phyloP scores from a whole-genome alignment of 805 yeast genomes.

The Zygosaccharomyces bisporus region DNA sequence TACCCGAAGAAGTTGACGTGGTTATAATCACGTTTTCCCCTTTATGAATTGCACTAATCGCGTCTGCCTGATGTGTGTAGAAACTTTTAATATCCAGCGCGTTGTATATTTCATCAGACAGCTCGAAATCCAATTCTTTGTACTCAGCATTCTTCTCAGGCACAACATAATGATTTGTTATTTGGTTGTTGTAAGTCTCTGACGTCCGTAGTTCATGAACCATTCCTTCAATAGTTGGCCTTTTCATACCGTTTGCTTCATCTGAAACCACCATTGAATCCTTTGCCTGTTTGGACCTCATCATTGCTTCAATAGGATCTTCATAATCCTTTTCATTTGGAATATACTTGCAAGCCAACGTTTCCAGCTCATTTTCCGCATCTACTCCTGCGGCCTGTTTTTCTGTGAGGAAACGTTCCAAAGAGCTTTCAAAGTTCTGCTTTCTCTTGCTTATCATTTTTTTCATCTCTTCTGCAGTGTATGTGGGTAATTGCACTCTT shows the following conservation, averaged over 20 bases:
- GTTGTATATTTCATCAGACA: conserved; percentile 49
- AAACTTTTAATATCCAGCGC: conserved; percentile 52
- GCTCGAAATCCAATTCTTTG: conserved; percentile 40
- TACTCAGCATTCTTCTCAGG: conserved; percentile 46
- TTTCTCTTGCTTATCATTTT: conserved; percentile 57
- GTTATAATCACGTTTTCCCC: conserved; percentile 76
- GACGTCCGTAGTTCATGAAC: conserved; percentile 45
- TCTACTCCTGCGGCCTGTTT: conserved; percentile 34
- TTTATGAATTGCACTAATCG: conserved; percentile 53
- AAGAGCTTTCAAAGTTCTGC: conserved; percentile 44
- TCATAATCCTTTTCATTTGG: conserved; percentile 49
- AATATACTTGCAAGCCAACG: conserved; percentile 36
- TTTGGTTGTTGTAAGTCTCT: conserved; percentile 59
- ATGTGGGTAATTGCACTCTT: conserved; percentile 48
- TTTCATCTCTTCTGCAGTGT: conserved; percentile 54
- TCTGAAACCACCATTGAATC: conserved; percentile 27
- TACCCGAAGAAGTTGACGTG: conserved; percentile 96
- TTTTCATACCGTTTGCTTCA: conserved; percentile 21
- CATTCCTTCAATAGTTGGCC: conserved; percentile 48
- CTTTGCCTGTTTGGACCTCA: conserved; percentile 30
- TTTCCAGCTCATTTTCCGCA: conserved; percentile 42
- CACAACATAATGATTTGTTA: conserved; percentile 48
- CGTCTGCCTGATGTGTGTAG: conserved; percentile 80
- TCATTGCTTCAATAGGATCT: conserved; percentile 63
- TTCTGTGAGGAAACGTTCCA: conserved; percentile 37